phyloP scores from a whole-genome alignment of 176 grass and related monocot species.

The Saccharum officinarum region DNA sequence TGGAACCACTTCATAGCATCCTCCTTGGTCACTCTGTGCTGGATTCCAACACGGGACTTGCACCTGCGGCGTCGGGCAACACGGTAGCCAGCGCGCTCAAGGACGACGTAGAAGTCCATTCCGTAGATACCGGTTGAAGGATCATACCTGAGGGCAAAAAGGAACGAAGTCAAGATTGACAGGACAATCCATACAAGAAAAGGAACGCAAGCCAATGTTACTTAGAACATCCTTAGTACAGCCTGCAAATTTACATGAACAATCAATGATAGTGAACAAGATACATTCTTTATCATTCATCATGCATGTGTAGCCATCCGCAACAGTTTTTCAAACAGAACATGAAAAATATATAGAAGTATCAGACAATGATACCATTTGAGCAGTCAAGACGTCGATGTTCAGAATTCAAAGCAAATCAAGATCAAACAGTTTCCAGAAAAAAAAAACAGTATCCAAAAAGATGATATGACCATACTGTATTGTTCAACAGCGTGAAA shows the following conservation, averaged over 20 bases:
- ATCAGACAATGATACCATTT: not conserved
- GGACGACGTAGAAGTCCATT: slow-evolving; percentile 46
- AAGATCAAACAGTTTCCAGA: not conserved
- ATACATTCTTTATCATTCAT: not conserved
- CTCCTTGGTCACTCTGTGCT: slow-evolving; percentile 47
- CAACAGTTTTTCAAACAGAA: not conserved
- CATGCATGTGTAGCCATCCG: not conserved
- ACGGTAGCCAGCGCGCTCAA: slow-evolving; percentile 36
- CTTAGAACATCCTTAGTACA: not conserved
- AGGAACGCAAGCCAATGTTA: not conserved
- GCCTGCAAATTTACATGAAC: not conserved
- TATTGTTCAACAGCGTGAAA: not conserved
- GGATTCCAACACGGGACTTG: slow-evolving; percentile 47
- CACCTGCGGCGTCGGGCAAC: slow-evolving; percentile 34
- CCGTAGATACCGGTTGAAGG: slow-evolving; percentile 46
- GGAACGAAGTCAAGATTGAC: not conserved
- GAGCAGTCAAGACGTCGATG: not conserved
- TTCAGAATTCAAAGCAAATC: not conserved
- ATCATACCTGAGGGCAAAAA: slow-evolving; percentile 19
- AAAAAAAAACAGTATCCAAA: not conserved
- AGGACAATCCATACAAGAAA: not conserved
- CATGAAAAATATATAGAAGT: not conserved
- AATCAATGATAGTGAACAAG: not conserved
- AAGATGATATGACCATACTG: not conserved
- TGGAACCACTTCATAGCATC: slow-evolving; percentile 48